These are phyloP conservation scores for Penicillium freii DNA, from an alignment of 2,329 filamentous ascomycete species.

Conservation along the genomic window DNA sequence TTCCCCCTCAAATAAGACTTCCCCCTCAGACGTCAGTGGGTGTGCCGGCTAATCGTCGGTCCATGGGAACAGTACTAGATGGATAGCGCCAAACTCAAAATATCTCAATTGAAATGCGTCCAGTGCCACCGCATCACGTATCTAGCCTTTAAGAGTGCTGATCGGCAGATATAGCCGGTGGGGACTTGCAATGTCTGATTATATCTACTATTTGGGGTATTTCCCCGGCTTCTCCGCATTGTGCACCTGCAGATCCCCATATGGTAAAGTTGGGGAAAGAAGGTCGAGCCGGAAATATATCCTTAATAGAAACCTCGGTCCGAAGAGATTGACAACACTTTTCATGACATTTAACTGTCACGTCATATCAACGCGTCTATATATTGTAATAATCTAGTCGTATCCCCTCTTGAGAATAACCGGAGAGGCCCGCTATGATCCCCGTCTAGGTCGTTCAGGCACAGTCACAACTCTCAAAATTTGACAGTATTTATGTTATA, in stretches of 20 bases:
- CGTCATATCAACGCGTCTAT: neutral
- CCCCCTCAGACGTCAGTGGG: neutral
- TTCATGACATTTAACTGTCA: neutral
- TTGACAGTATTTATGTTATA: too few species aligned
- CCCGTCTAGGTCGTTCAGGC: neutral
- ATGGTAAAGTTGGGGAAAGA: neutral
- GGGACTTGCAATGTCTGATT: slow-evolving; percentile 1
- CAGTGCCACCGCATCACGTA: neutral
- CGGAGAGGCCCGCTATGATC: too few species aligned
- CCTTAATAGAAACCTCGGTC: neutral
- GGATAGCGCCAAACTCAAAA: slow-evolving; percentile 1
- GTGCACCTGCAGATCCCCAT: neutral
- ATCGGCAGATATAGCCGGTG: neutral
- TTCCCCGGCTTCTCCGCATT: slow-evolving; percentile 4
- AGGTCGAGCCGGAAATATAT: neutral
- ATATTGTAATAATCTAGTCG: neutral
- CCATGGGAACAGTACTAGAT: neutral
- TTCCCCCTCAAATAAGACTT: neutral
- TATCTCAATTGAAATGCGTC: neutral
- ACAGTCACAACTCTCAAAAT: too few species aligned
- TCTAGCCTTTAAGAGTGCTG: neutral
- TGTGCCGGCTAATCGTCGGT: slow-evolving; percentile 1
- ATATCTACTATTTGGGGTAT: too few species aligned
- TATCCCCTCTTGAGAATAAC: neutral
- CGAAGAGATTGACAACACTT: neutral